Base-by-base conservation (phyloP, 2,329 filamentous ascomycete genomes). In the Cladosporium sp. region DNA sequence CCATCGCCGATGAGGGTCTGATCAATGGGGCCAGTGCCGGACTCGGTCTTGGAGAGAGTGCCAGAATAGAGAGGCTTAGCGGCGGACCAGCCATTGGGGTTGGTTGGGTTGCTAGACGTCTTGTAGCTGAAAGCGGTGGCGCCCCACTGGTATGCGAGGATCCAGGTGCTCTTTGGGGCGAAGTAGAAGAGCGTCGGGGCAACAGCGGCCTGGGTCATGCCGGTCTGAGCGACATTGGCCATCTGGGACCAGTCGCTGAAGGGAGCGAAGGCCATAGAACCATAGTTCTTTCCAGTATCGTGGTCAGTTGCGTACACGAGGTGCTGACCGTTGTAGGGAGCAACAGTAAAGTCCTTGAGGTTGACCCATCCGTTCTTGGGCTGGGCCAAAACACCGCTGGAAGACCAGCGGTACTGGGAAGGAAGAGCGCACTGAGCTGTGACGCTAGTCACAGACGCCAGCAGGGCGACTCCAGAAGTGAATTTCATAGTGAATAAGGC, bases 151-250 rank as follows among this genome's bases (percentile, higher is more conserved):
- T 86, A 81, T 13, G 83, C 81, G 0, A 87, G 76, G 15, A 87
- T 71, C 85, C 85, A 88, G 61, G 81, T 70, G 62, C 72, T 76
- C 73, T 85, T 86, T 0, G 84, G 85, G 4, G 67, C 64, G 63
- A 87, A 87, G 74, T 79, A 83, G 73, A 88, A 86, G 50, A 88
- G 71, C 0, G 83, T 83, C 0, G 85, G 85, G 0, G 84, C 84
- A 19, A 85, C 83, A 10, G 81, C 70, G 7, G 59, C 62, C 2
- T 57, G 44, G 51, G 25, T 73, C 79, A 83, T 84, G 1, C 57
- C 60, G 60, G 73, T 86, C 71, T 87, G 84, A 60, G 66, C 71
- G 0, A 77, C 81, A 0, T 76, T 71, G 17, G 67, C 71, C 76
- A 86, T 79, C 22, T 78, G 72, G 12, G 73, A 69, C 77, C 78